Conservation (phyloP, 257 asterid genomes). For the Perilla frutescens region DNA sequence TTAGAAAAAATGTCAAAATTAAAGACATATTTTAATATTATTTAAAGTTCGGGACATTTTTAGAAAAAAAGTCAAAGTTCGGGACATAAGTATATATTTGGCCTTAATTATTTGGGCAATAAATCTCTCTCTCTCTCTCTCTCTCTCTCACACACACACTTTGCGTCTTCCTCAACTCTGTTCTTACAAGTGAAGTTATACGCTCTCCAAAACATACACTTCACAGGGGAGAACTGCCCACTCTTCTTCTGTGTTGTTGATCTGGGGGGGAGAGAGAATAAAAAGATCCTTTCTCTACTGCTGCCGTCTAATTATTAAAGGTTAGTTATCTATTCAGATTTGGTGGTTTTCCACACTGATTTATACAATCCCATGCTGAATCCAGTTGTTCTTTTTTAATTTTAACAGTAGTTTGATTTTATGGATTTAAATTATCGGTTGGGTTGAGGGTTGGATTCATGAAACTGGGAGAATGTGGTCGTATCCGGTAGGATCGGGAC, state of each 20-base stretch:
- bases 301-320: slow-evolving; percentile 10
- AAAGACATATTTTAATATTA: too few relatives aligned
- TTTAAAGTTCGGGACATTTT: too few relatives aligned
- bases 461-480: slow-evolving; percentile 14
- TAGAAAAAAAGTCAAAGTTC: too few relatives aligned
- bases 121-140: neutral
- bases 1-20: too few relatives aligned
- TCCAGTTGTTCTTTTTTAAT: slow-evolving; percentile 17
- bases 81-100: too few relatives aligned
- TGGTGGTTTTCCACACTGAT: neutral
- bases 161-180: slow-evolving; percentile 33
- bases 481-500: slow-evolving; percentile 28
- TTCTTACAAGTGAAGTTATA: neutral
- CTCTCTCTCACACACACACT: too few relatives aligned
- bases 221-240: slow-evolving; percentile 25
- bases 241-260: slow-evolving; percentile 25
- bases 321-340: slow-evolving; percentile 24
- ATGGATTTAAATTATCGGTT: neutral
- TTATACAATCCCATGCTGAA: neutral
- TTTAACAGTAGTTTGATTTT: neutral
- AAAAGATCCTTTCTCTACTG: slow-evolving; percentile 5
- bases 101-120: neutral
- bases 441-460: slow-evolving; percentile 11
- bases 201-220: slow-evolving; percentile 21
- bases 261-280: slow-evolving; percentile 19